Conservation (phyloP, 257 asterid species). For the Plantago major region DNA sequence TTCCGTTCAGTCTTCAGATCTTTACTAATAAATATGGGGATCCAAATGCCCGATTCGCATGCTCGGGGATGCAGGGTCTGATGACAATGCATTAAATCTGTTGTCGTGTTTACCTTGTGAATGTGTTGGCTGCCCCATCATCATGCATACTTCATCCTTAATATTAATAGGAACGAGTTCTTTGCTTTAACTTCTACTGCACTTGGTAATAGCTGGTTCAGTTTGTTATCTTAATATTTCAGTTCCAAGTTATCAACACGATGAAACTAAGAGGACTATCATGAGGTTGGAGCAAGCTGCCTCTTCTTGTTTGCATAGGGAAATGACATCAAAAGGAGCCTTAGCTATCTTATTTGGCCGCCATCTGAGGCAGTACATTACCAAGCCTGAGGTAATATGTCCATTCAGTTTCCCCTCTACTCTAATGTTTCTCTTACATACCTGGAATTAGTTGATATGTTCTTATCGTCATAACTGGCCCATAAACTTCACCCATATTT, state of each 20-base stretch:
- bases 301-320: constrained; percentile 61
- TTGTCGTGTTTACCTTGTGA: constrained; percentile 7
- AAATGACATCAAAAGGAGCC: constrained; percentile 69
- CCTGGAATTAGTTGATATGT: no score
- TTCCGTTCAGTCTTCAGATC: background rate
- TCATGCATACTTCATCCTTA: background rate
- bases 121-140: background rate
- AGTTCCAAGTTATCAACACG: constrained; percentile 65
- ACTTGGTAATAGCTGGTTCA: constrained; percentile 14
- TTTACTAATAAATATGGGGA: constrained; percentile 11
- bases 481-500: no score
- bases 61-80: constrained; percentile 3
- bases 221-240: constrained; percentile 25
- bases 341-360: constrained; percentile 85
- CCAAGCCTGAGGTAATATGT: constrained; percentile 66
- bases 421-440: no score
- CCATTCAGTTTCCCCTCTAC: background rate
- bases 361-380: constrained; percentile 68
- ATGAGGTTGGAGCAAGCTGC: constrained; percentile 81
- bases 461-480: no score
- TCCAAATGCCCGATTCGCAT: background rate
- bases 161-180: background rate
- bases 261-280: constrained; percentile 71
- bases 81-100: constrained; percentile 5
- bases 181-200: constrained; percentile 2